Evolutionary conservation across 2,329 filamentous ascomycete species (phyloP), one percentile per base, ranked within the genome.

Genomic region (Claviceps purpurea): DNA sequence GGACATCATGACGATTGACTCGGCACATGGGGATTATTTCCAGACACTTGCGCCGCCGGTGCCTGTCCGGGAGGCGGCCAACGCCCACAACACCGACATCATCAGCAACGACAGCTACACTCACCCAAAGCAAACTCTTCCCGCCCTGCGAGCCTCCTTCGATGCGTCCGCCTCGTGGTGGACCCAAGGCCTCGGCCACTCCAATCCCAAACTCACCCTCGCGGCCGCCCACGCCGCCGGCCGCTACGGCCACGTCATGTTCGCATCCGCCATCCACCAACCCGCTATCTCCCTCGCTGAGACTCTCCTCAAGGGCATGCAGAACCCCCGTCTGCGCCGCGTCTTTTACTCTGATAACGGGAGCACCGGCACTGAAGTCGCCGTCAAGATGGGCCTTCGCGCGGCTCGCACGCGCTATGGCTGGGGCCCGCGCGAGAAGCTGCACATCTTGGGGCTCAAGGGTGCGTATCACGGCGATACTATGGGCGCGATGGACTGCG

Each of bases 91-190:
- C 24, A 26, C 40, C 10, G 44, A 50, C 43, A 44, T 42, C 13
- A 26, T 16, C 1, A 30, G 26, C 42, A 14, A n/a, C 22, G 42
- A 26, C 3, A 26, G 11, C 2, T 22, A 34, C 30, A 34, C 4
- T 24, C 1, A 5, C 24, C 30, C 30, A 10, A 34, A 11, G 10
- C 4, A 34, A 34, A 3, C 22, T 4, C 5, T 24, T 11, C 48
- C 52, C 4, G 55, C 66, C 0, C 56, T 67, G 0, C 59, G 59
- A 1, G 76, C 86, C 1, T 83, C 85, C 0, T 89, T 93, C 52
- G 89, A 94, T 59, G 88, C 84, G 2, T 93, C 87, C 0, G 87
- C 87, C 1, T 91, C 87, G 0, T 94, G 89, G 88, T 94, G 89
- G 88, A 94, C 88, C 0, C 89, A 94, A 66, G 88, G 88, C 2